Conservation (phyloP, 2,329 filamentous ascomycete species). For the Aspergillus phoenicis region DNA sequence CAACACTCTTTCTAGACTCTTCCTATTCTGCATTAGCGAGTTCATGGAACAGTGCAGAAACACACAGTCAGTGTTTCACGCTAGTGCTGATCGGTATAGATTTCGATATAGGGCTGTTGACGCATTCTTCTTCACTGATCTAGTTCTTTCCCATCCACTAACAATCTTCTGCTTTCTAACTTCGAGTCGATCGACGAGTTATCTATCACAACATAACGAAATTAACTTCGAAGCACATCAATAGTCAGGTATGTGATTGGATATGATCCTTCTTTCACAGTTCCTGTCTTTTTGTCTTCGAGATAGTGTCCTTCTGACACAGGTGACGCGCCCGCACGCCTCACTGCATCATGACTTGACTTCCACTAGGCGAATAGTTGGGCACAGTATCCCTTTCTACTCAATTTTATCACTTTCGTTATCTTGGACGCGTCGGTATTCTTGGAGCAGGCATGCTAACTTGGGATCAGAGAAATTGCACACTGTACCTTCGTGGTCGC, state of each 20-base stretch:
- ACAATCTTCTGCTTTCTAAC: neutral
- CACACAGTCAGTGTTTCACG: neutral
- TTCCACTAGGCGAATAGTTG: neutral
- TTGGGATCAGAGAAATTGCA: neutral
- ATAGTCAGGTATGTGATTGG: too few species aligned
- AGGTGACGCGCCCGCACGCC: too few species aligned
- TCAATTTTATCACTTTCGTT: neutral
- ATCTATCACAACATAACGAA: too few species aligned
- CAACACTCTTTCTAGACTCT: too few species aligned
- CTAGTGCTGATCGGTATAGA: neutral
- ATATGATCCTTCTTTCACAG: too few species aligned
- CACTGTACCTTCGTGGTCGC: neutral
- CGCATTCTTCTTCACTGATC: neutral
- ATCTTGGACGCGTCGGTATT: neutral
- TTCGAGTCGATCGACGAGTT: neutral
- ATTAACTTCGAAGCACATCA: too few species aligned
- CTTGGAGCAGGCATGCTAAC: neutral
- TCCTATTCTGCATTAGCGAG: too few species aligned
- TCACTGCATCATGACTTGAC: too few species aligned
- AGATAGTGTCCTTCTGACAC: too few species aligned
- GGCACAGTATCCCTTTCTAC: neutral
- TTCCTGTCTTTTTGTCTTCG: too few species aligned
- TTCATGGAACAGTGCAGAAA: neutral
- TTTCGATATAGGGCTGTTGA: neutral
- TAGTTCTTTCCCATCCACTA: neutral